A percentile compares a stretch with the other conserved stretches of the same genome.
phyloP scores from a whole-genome alignment of 2,329 filamentous ascomycete genomes.

The Endothia cerciana region DNA sequence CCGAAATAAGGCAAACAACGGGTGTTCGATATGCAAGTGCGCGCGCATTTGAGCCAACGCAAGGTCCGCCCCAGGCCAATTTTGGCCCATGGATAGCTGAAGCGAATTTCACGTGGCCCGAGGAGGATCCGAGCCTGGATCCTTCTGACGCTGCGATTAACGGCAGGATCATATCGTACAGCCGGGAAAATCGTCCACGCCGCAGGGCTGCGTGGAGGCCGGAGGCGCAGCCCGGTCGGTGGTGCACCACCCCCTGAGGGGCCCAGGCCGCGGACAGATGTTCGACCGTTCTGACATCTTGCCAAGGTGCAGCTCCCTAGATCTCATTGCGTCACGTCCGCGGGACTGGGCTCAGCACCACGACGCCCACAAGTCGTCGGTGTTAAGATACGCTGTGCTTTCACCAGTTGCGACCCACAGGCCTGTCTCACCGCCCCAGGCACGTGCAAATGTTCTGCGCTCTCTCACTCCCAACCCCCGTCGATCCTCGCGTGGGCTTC shows the following conservation, averaged over 20 bases:
- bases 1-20: neutral
- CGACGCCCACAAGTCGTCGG: neutral
- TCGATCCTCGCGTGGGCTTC: neutral
- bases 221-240: neutral
- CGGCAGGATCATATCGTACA: slow-evolving; percentile 4
- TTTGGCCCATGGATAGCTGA: neutral
- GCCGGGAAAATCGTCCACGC: neutral
- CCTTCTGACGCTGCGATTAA: neutral
- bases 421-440: neutral
- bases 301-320: neutral
- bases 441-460: too few species aligned
- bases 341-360: neutral
- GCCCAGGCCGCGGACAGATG: neutral
- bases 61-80: neutral
- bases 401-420: too few species aligned
- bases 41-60: neutral
- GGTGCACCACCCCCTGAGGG: neutral
- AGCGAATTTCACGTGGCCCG: neutral
- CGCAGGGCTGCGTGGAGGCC: neutral
- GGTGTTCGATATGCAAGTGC: neutral
- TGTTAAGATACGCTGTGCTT: neutral
- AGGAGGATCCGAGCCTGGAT: slow-evolving; percentile 15
- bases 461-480: too few species aligned
- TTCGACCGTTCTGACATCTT: neutral
- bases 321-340: neutral